Percentiles rank a stretch among this genome's conserved stretches.
Conservation (phyloP, 2,329 filamentous ascomycete species). For the Penicillium freii region DNA sequence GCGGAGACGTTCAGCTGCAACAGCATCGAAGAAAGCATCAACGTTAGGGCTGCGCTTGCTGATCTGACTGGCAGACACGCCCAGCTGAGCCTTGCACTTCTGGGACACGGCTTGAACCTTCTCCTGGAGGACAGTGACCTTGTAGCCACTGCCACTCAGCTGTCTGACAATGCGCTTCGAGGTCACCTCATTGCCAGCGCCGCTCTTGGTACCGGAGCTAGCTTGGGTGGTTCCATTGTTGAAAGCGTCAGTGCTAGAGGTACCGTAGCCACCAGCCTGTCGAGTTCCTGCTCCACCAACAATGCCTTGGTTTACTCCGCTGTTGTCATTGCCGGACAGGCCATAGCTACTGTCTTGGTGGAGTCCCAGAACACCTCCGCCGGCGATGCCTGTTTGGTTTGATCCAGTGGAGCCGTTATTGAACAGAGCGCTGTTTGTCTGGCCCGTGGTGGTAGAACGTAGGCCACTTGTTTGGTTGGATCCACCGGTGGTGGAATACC, state of each 20-base stretch:
- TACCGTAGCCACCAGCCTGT: slow-evolving; percentile 1
- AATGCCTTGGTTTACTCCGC: neutral
- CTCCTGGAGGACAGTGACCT: slow-evolving; percentile 30
- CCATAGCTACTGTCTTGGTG: neutral
- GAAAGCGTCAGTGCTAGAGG: neutral
- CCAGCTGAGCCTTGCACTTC: slow-evolving; percentile 33
- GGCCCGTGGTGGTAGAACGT: slow-evolving; percentile 3
- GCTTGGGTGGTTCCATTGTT: neutral
- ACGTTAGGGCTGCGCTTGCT: slow-evolving; percentile 31
- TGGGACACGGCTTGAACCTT: slow-evolving; percentile 30
- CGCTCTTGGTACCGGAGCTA: neutral
- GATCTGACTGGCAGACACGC: slow-evolving; percentile 27
- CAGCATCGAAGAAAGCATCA: slow-evolving; percentile 35
- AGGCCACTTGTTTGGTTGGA: neutral
- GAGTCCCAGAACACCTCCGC: neutral
- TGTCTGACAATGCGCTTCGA: slow-evolving; percentile 12
- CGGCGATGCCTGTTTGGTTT: neutral
- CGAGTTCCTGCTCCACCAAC: slow-evolving; percentile 5
- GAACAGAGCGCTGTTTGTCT: slow-evolving; percentile 3
- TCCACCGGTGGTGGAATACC: neutral
- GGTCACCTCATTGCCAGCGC: neutral
- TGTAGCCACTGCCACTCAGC: slow-evolving; percentile 12
- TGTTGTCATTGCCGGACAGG: neutral
- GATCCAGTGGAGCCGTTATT: neutral
- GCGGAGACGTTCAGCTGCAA: slow-evolving; percentile 38